These are phyloP conservation scores for Calonectria pteridis DNA, from an alignment of 2,329 filamentous ascomycete genomes.

Conservation along the genomic window DNA sequence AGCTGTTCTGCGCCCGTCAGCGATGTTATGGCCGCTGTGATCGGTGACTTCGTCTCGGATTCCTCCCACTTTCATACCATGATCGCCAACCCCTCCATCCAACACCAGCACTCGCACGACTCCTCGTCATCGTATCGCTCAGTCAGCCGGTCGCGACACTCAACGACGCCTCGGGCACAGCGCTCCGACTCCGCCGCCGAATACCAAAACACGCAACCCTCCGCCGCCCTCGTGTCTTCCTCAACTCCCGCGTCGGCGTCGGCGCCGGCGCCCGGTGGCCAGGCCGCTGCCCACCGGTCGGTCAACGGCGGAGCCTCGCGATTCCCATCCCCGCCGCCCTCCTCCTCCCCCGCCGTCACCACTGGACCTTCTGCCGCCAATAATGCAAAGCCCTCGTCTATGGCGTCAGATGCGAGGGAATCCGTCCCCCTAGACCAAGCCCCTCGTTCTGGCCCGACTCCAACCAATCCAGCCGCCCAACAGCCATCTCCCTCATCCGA, in stretches of 20 bases:
- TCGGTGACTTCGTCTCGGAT: conserved; percentile 81
- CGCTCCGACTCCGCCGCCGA: conserved; percentile 38
- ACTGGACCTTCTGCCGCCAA: conserved; percentile 53
- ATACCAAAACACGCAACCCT: conserved; percentile 28
- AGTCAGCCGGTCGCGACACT: conserved; percentile 46
- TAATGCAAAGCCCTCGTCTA: conserved; percentile 59
- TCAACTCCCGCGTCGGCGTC: conserved; percentile 33
- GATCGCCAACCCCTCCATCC: conserved; percentile 67
- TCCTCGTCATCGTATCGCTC: conserved; percentile 44
- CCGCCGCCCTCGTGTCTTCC: conserved; percentile 17
- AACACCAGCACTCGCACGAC: conserved; percentile 60
- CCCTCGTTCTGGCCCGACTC: conserved; percentile 36
- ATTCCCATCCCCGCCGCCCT: conserved; percentile 67
- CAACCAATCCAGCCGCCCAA: conserved; percentile 36
- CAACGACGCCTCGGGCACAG: conserved; percentile 46
- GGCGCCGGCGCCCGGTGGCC: conserved; percentile 38
- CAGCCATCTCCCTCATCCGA: conserved; percentile 53
- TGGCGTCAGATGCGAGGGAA: conserved; percentile 59
- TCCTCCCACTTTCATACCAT: conserved; percentile 78
- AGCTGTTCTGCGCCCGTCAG: conserved; percentile 29
- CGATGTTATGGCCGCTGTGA: conserved; percentile 73
- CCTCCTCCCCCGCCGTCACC: conserved; percentile 61
- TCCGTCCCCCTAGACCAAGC: conserved; percentile 44
- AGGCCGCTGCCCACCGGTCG: conserved; percentile 43
- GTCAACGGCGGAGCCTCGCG: conserved; percentile 58